These are phyloP conservation scores for Candida endomychidarum DNA, from an alignment of 805 yeast species.

Conservation along the genomic window DNA sequence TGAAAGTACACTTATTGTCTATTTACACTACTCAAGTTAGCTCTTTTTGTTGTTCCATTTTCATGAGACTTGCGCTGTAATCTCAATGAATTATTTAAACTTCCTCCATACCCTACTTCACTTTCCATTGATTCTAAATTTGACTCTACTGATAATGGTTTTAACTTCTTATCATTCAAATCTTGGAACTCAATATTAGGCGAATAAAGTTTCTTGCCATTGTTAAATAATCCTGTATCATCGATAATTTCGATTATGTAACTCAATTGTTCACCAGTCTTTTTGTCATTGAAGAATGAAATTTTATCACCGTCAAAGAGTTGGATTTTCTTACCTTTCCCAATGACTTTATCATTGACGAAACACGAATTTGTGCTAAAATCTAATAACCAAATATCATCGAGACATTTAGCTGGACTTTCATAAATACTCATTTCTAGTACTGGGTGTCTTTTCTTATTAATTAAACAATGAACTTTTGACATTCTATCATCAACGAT, in stretches of 20 bases:
- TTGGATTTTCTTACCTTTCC: constrained; percentile 60
- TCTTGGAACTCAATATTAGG: constrained; percentile 26
- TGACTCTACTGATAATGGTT: constrained; percentile 18
- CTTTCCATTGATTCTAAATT: constrained; percentile 9
- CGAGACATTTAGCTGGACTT: constrained; percentile 71
- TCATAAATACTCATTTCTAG: constrained; percentile 51
- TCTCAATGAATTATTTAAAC: constrained; percentile 27
- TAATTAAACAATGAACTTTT: constrained; percentile 74
- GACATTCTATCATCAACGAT: constrained; percentile 78
- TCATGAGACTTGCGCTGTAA: constrained; percentile 28
- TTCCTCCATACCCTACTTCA: constrained; percentile 26
- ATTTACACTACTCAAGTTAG: constrained; percentile 18
- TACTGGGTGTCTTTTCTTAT: constrained; percentile 62
- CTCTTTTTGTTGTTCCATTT: constrained; percentile 22
- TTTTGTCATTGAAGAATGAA: constrained; percentile 62
- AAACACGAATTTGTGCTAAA: constrained; percentile 77
- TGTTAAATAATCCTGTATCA: constrained; percentile 61
- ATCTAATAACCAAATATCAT: constrained; percentile 79
- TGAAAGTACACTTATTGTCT: neutral
- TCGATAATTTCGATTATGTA: constrained; percentile 56
- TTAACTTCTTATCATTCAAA: constrained; percentile 26
- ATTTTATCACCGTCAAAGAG: constrained; percentile 66
- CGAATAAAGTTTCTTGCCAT: constrained; percentile 36
- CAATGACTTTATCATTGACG: constrained; percentile 59
- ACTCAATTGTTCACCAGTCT: constrained; percentile 50